Base-by-base conservation (phyloP, 2,329 filamentous ascomycete species). In the Neocucurbitaria cava region DNA sequence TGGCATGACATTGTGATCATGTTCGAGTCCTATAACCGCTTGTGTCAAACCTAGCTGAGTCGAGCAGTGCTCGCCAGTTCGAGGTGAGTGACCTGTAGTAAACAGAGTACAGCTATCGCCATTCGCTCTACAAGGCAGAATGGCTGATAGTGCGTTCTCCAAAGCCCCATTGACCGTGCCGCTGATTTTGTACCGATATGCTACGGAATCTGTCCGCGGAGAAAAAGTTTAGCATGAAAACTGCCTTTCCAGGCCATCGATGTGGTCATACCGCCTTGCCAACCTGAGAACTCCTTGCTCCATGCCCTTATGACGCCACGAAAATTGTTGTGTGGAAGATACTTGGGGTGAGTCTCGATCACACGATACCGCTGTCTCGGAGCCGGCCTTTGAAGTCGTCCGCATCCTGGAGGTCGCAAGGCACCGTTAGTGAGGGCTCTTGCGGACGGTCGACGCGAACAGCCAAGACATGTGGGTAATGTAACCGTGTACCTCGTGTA, bases 81-180 rank as follows among this genome's bases (percentile, higher is more conserved):
- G 56, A 61, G 54, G 52, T 56, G 55, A 58, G 63, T 65, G 52
- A 60, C 66, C 61, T 63, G 59, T 61, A 68, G 61, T 66, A 68
- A 53, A 57, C 66, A 72, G 71, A 73, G 71, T 75, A 71, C 72
- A 72, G 62, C 72, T 64, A 74, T 69, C 68, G 69, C 71, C 67
- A 68, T 65, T 62, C 56, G 72, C 71, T 68, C 65, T 59, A 60
- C 72, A 70, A 57, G 70, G 69, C 71, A 68, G 61, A 57, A 66
- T 66, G 63, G 65, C 70, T 68, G 65, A 66, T 72, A 62, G 72
- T 73, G 71, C 65, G 64, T 74, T 73, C 70, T 74, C 72, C 65
- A 59, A 56, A 59, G 49, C 59, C 53, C 52, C 45, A 52, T 38
- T 50, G 50, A 49, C 51, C 44, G 47, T 49, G 53, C 58, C 40